Percentiles rank a stretch among this genome's conserved stretches.
Evolutionary conservation across 129 eudicot genomes (phyloP).

Genomic region (Pulicaria dysenterica): DNA sequence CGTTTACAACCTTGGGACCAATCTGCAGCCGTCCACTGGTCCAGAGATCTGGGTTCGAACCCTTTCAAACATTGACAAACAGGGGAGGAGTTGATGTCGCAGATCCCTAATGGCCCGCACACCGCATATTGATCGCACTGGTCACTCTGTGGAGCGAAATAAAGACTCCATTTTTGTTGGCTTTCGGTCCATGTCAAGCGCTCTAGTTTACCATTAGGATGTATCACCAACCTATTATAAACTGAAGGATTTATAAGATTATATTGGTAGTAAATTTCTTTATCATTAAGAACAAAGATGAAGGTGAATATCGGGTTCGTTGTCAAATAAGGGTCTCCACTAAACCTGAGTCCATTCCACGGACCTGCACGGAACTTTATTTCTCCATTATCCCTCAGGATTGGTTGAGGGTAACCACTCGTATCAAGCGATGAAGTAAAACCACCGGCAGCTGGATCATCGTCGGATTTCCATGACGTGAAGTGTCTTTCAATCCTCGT

Average conservation of each 20-base stretch:
- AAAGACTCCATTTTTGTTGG: conserved; percentile 21
- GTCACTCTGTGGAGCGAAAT: background rate
- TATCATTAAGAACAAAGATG: background rate
- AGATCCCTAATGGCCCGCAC: conserved; percentile 46
- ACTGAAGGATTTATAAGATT: background rate
- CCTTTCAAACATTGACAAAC: conserved; percentile 46
- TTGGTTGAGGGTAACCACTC: background rate
- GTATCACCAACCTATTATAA: conserved; percentile 2
- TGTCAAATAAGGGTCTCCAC: background rate
- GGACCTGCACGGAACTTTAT: background rate
- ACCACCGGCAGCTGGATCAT: conserved; percentile 17
- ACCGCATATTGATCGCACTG: conserved; percentile 37
- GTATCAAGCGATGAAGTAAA: background rate
- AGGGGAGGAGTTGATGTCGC: conserved; percentile 30
- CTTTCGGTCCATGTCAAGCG: conserved; percentile 26
- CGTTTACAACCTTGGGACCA: conserved; percentile 56
- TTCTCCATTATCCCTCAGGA: background rate
- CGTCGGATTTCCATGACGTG: conserved; percentile 18
- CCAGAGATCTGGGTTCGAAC: conserved; percentile 41
- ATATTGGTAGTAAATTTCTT: background rate
- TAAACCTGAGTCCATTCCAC: conserved; percentile 1
- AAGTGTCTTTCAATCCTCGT: background rate
- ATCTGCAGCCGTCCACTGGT: conserved; percentile 38
- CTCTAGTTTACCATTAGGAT: conserved; percentile 19
- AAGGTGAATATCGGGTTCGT: background rate